Conservation (phyloP, 352 stramenopile genomes). For the Phytophthora brassicae region DNA sequence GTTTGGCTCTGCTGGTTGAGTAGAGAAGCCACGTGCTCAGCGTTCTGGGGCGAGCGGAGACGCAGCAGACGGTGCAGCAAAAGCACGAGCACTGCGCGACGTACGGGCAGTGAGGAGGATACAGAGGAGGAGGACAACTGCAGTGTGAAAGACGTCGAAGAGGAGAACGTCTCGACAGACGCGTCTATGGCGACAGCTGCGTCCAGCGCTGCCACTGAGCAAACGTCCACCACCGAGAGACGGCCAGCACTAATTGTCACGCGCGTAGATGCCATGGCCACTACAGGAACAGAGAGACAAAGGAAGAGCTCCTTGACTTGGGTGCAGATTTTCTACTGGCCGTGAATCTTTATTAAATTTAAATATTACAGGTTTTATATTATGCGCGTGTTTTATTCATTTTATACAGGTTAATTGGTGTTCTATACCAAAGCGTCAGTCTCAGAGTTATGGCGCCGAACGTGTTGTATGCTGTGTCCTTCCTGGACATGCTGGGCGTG, state of each 20-base stretch:
- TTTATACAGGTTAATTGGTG: too few relatives aligned
- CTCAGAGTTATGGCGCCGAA: constrained; percentile 26
- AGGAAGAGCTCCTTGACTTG: too few relatives aligned
- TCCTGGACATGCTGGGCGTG: constrained; percentile 80
- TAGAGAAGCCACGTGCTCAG: constrained; percentile 48
- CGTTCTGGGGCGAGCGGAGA: constrained; percentile 34
- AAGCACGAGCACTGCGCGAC: constrained; percentile 44
- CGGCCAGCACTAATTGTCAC: constrained; percentile 58
- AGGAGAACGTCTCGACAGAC: constrained; percentile 9
- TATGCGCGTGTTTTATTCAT: too few relatives aligned
- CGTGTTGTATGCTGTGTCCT: constrained; percentile 78
- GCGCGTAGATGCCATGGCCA: constrained; percentile 42
- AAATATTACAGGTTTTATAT: too few relatives aligned
- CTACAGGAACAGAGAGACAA: neutral
- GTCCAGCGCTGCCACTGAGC: constrained; percentile 51
- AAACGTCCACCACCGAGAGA: constrained; percentile 65
- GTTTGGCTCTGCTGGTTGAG: constrained; percentile 61
- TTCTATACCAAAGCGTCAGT: neutral
- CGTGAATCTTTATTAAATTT: too few relatives aligned
- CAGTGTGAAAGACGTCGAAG: constrained; percentile 12
- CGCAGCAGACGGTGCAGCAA: constrained; percentile 49
- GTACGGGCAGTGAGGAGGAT: constrained; percentile 10
- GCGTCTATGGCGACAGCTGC: constrained; percentile 46
- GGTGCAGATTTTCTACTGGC: constrained; percentile 25
- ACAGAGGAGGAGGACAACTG: constrained; percentile 10